Base-by-base conservation (phyloP, 495 filamentous ascomycete species). In the Penicillium alfredii region DNA sequence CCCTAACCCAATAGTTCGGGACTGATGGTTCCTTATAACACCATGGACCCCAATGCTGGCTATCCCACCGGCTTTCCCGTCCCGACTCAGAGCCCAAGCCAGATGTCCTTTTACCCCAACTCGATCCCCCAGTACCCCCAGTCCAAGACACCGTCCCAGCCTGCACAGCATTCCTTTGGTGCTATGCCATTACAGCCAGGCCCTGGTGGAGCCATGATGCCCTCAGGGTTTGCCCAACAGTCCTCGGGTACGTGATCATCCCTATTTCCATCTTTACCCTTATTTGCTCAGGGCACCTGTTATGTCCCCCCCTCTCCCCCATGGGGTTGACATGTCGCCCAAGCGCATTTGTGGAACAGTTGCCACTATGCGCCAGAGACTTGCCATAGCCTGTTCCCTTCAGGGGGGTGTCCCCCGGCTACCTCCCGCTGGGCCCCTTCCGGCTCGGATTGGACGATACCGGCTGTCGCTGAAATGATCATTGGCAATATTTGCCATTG, bases 181-280 rank as follows among this genome's bases (percentile, higher is more conserved):
- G 47, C 57, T 28, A 58, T 63, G 47, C 58, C 59, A 18, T 49
- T 65, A 60, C 66, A 70, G 50, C 53, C 57, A 30, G 56, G 49
- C 39, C 57, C 61, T 25, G 53, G 60, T 57, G 66, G 66, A 61
- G 54, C 58, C 44, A 63, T 68, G 58, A 67, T 71, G 55, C 58
- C 64, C 12, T 42, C 58, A 27, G 56, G 58, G 31, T 66, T 63
- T 36, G 53, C 63, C 42, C 61, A 64, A 49, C 55, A 58, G 29
- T 60, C 59, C 16, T 45, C 60, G 34, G 64, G 64, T 68, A 61
- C 45, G 64, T 59, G 46, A 13, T 30, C 34, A 41, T 42, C 29
- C 31, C 33, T 24, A 29, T 19, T 23, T 38, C 23, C 11, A 39
- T 29, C 8, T 40, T 34, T 35, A 1, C 1, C 42, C 33, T 51